Base-by-base conservation (phyloP, 805 yeast species). In the Wickerhamiella sergipiensis region DNA sequence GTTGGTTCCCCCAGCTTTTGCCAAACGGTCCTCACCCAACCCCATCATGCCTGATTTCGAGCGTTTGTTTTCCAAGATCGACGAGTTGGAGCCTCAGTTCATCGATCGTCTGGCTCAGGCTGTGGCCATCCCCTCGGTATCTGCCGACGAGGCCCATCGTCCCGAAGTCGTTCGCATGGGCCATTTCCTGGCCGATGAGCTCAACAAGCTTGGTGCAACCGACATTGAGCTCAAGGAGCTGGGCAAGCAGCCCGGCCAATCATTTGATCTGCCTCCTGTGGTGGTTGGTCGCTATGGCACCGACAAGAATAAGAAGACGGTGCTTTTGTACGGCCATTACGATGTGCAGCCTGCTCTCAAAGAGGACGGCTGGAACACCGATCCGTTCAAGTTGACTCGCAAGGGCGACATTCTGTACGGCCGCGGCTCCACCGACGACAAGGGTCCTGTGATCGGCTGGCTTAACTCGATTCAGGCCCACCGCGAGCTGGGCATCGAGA, bases 361-460 rank as follows among this genome's bases (percentile, higher is more conserved):
- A 52, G 95, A 84, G 60, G 98, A 92, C 65, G 99, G 99, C 40
- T 92, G 99, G 99, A 72, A 75, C 61, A 78, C 92, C 43, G 95
- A 89, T 55, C 99, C 99, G 9, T 92, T 92, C 69, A 72, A 70
- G 51, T 71, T 92, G 62, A 75, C 77, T 55, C 70, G 72, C 47
- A 69, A 71, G 53, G 85, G 81, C 64, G 83, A 74, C 48, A 75
- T 83, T 56, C 72, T 92, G 62, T 79, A 77, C 61, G 98, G 97
- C 47, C 80, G 99, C 69, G 99, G 99, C 44, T 73, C 95, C 19
- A 85, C 97, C 43, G 99, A 92, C 65, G 99, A 92, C 66, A 92
- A 95, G 69, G 99, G 98, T 31, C 99, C 99, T 38, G 94, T 92
- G 45, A 74, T 89, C 60, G 97, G 95, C 50, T 92, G 99, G 99